These are phyloP conservation scores for Blastocladiella emersonii DNA, from an alignment of 371 early-diverging fungal species.

Conservation along the genomic window DNA sequence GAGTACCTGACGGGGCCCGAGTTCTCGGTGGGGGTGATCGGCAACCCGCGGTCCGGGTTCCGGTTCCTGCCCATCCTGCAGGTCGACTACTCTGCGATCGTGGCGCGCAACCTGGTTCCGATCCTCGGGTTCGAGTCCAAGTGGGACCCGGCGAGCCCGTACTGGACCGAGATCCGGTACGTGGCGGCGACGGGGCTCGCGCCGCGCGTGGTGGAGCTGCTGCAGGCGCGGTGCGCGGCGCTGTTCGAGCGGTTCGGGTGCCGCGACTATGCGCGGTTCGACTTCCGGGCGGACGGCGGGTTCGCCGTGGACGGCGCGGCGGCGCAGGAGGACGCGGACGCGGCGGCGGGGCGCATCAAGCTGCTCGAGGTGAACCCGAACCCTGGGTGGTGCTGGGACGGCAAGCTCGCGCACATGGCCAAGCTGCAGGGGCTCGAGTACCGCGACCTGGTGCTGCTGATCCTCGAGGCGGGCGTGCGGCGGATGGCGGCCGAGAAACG, in stretches of 20 bases:
- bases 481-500: too few species aligned
- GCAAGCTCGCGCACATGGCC: slow-evolving; percentile 37
- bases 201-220: slow-evolving; percentile 7
- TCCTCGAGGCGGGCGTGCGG: slow-evolving; percentile 17
- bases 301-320: neutral
- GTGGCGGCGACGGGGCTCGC: slow-evolving; percentile 14
- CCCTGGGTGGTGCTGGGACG: slow-evolving; percentile 40
- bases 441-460: slow-evolving; percentile 22
- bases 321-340: neutral
- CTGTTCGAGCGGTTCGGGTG: slow-evolving; percentile 37
- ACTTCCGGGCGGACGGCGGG: slow-evolving; percentile 20
- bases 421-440: slow-evolving; percentile 25
- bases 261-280: slow-evolving; percentile 38
- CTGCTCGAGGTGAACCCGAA: slow-evolving; percentile 41
- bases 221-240: slow-evolving; percentile 19
- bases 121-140: slow-evolving; percentile 38
- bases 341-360: slow-evolving; percentile 15
- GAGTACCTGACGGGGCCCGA: slow-evolving; percentile 36
- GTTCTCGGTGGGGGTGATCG: slow-evolving; percentile 34
- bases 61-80: slow-evolving; percentile 38
- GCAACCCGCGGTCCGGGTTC: slow-evolving; percentile 29
- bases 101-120: slow-evolving; percentile 22
- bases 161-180: slow-evolving; percentile 34
- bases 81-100: slow-evolving; percentile 29
- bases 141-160: slow-evolving; percentile 37